These are phyloP conservation scores for Cystobasidium ongulense DNA, from an alignment of 768 basidiomycete species.

Conservation along the genomic window DNA sequence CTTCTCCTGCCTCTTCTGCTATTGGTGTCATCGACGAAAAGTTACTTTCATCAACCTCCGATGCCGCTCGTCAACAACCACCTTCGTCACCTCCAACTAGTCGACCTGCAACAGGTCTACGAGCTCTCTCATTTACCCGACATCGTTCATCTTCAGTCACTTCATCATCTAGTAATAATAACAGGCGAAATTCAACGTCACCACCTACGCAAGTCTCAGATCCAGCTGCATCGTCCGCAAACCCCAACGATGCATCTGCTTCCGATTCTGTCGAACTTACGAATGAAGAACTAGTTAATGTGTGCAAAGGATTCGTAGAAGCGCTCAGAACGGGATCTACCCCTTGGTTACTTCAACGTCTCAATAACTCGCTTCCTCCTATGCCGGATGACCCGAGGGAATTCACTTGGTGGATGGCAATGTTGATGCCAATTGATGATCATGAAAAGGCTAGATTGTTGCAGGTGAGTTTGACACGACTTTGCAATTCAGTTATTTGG, in stretches of 20 bases:
- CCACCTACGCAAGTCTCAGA: background rate
- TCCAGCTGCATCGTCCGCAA: background rate
- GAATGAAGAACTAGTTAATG: constrained; percentile 55
- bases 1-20: background rate
- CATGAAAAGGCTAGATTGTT: constrained; percentile 83
- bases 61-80: background rate
- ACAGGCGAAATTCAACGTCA: background rate
- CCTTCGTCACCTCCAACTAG: background rate
- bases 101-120: background rate
- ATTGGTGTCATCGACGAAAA: background rate
- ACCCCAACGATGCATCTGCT: background rate
- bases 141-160: background rate
- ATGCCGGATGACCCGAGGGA: constrained; percentile 38
- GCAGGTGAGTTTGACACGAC: constrained; percentile 41
- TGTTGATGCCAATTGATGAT: constrained; percentile 86
- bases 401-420: constrained; percentile 40
- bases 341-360: constrained; percentile 85
- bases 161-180: background rate
- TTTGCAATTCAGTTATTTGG: constrained; percentile 52
- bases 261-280: constrained; percentile 44
- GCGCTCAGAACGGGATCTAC: constrained; percentile 63
- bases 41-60: background rate
- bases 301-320: constrained; percentile 57
- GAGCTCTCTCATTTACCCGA: background rate
- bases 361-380: constrained; percentile 55